Evolutionary conservation across 306 rosid genomes (phyloP).

Genomic region (Carpinus viminea): DNA sequence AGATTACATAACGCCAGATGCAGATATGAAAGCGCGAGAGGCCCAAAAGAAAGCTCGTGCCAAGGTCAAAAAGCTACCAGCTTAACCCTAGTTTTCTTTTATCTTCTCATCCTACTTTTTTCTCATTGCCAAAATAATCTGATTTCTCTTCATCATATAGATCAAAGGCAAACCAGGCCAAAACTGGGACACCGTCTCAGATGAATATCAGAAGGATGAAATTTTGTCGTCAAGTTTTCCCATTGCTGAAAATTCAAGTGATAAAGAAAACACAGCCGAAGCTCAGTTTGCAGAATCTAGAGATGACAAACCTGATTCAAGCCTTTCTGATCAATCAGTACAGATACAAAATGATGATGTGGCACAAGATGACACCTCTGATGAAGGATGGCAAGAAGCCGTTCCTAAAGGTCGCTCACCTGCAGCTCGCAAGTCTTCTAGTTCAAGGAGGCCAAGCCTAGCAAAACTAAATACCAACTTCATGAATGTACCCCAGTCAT

Average conservation of each 20-base stretch:
- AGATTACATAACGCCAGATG: conserved; percentile 95
- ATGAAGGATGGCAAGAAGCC: conserved; percentile 99
- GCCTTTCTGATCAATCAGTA: conserved; percentile 39
- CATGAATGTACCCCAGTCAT: conserved; percentile 63
- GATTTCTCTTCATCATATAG: conserved; percentile 45
- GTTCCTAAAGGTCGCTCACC: conserved; percentile 85
- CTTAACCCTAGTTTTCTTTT: conserved; percentile 20
- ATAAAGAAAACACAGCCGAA: conserved; percentile 80
- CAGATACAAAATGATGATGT: conserved; percentile 43
- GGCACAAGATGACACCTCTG: conserved; percentile 61
- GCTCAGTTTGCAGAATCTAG: conserved; percentile 45
- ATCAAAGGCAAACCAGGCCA: conserved; percentile 81
- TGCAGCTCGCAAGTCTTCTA: conserved; percentile 69
- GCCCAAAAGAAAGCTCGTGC: conserved; percentile 92
- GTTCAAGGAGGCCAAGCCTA: conserved; percentile 85
- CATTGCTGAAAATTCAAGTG: conserved; percentile 58
- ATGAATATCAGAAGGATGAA: conserved; percentile 71
- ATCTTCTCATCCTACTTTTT: background rate
- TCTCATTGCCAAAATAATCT: conserved; percentile 15
- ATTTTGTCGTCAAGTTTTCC: conserved; percentile 43
- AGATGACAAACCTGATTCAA: conserved; percentile 55
- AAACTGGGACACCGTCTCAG: conserved; percentile 55
- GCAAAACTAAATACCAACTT: conserved; percentile 84
- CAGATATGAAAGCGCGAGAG: conserved; percentile 87
- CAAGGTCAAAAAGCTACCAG: conserved; percentile 55